A percentile compares a stretch with the other conserved stretches of the same genome.
These are phyloP conservation scores for Centrapalus pauciflorus DNA, from an alignment of 129 eudicot species.

Conservation along the genomic window DNA sequence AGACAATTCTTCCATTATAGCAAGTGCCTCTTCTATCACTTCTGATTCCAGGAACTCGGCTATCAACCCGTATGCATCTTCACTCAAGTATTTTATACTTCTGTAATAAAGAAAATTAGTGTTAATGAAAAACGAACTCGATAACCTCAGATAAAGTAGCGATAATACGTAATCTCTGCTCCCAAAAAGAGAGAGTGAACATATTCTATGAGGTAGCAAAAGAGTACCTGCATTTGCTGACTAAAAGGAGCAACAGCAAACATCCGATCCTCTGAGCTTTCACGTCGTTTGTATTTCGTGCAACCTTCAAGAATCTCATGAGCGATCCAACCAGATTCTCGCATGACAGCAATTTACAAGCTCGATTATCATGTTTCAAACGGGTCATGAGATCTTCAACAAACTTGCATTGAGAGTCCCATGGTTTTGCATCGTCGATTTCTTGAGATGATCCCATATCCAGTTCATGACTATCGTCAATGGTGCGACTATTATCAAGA, in stretches of 20 bases:
- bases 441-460: constrained; percentile 31
- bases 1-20: constrained; percentile 54
- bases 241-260: constrained; percentile 37
- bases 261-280: constrained; percentile 70
- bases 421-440: constrained; percentile 48
- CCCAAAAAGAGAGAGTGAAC: background rate
- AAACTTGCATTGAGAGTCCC: constrained; percentile 64
- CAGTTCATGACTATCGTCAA: constrained; percentile 19
- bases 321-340: constrained; percentile 46
- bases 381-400: constrained; percentile 44
- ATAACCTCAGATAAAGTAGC: too few species aligned
- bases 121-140: too few species aligned
- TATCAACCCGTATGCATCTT: constrained; percentile 50
- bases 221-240: constrained; percentile 63
- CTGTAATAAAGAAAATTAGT: constrained; percentile 30
- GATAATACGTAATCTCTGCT: too few species aligned
- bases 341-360: constrained; percentile 26
- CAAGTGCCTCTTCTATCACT: constrained; percentile 56
- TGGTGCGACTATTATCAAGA: constrained; percentile 34
- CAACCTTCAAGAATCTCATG: constrained; percentile 51
- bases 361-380: constrained; percentile 35
- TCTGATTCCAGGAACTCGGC: constrained; percentile 58
- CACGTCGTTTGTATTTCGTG: constrained; percentile 37
- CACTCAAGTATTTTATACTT: constrained; percentile 30
- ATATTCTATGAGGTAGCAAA: background rate